Evolutionary conservation across 768 basidiomycete species (phyloP).

Genomic region (Auricularia sp.): DNA sequence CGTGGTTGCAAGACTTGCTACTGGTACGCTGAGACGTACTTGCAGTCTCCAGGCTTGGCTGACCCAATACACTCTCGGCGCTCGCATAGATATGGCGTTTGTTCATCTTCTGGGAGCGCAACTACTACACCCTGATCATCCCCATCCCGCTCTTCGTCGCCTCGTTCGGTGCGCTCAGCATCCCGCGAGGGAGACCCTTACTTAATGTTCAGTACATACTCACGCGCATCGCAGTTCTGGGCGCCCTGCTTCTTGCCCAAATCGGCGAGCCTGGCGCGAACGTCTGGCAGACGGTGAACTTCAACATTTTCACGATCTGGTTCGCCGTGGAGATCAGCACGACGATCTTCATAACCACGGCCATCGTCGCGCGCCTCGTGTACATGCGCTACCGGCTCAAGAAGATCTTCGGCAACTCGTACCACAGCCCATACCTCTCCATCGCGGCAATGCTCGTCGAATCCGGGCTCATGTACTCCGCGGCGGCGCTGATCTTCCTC

Average conservation of each 20-base stretch:
- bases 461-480: conserved; percentile 21
- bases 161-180: neutral
- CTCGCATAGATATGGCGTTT: neutral
- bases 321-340: conserved; percentile 17
- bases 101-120: neutral
- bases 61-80: neutral
- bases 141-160: neutral
- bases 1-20: neutral
- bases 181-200: no score
- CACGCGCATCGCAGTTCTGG: neutral
- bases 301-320: neutral
- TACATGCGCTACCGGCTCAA: conserved; percentile 15
- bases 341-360: conserved; percentile 24
- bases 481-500: conserved; percentile 21
- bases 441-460: conserved; percentile 24
- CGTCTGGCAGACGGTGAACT: neutral
- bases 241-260: neutral
- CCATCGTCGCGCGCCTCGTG: conserved; percentile 23
- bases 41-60: neutral
- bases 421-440: conserved; percentile 3
- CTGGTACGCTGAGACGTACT: neutral
- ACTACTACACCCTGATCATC: neutral
- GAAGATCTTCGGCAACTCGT: conserved; percentile 5
- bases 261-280: neutral
- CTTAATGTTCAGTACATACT: no score